Conservation (phyloP, 768 basidiomycete species). For the Pleurotus platypus region DNA sequence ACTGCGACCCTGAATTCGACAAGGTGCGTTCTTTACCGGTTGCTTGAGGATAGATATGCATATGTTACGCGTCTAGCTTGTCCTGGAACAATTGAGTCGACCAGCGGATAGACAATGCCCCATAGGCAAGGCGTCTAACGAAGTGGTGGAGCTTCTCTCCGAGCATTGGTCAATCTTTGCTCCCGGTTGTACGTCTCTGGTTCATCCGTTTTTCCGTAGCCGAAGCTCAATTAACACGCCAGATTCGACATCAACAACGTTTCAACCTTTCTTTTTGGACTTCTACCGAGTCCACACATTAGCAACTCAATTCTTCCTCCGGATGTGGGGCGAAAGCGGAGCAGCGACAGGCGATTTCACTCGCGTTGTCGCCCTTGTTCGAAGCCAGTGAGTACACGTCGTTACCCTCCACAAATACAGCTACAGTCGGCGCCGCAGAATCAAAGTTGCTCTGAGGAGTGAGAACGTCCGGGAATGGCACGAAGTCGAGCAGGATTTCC, state of each 20-base stretch:
- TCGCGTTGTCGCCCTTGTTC: slow-evolving; percentile 72
- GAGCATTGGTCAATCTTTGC: slow-evolving; percentile 86
- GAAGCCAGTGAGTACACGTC: slow-evolving; percentile 70
- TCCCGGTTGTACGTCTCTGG: slow-evolving; percentile 64
- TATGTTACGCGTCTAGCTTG: slow-evolving; percentile 40
- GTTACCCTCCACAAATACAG: background rate
- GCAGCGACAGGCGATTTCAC: slow-evolving; percentile 74
- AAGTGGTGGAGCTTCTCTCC: slow-evolving; percentile 79
- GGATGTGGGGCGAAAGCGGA: slow-evolving; percentile 89
- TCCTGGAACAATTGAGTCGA: slow-evolving; percentile 77
- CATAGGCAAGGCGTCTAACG: slow-evolving; percentile 78
- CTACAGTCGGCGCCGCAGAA: slow-evolving; percentile 34
- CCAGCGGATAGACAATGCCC: slow-evolving; percentile 76
- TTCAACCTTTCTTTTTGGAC: slow-evolving; percentile 86
- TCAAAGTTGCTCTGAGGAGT: slow-evolving; percentile 70
- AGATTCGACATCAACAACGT: slow-evolving; percentile 80
- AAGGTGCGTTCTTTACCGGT: slow-evolving; percentile 41
- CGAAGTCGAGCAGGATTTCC: slow-evolving; percentile 77
- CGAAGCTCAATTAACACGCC: background rate
- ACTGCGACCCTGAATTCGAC: slow-evolving; percentile 68
- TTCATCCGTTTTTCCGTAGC: too few relatives aligned
- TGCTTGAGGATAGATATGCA: background rate
- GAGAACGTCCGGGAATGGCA: slow-evolving; percentile 81
- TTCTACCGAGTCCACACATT: slow-evolving; percentile 77
- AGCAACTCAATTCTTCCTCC: slow-evolving; percentile 84